These are phyloP conservation scores for Cinchona pubescens DNA, from an alignment of 257 asterid genomes.

Conservation along the genomic window DNA sequence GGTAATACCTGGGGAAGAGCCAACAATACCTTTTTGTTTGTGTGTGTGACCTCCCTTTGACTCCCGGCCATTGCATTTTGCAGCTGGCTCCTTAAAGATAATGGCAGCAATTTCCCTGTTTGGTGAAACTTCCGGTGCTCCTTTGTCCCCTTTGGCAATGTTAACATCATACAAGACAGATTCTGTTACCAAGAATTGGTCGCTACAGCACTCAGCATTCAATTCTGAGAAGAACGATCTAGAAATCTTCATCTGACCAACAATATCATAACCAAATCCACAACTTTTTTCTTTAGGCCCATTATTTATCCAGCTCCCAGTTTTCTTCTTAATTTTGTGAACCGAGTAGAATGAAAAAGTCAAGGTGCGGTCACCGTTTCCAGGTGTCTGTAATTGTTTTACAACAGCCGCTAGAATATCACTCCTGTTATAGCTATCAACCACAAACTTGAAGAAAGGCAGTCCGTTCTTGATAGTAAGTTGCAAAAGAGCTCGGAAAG, in stretches of 20 bases:
- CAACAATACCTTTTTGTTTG: slow-evolving; percentile 22
- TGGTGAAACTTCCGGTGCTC: slow-evolving; percentile 40
- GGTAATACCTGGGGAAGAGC: slow-evolving; percentile 12
- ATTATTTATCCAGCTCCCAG: slow-evolving; percentile 72
- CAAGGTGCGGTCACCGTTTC: slow-evolving; percentile 48
- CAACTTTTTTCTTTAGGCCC: slow-evolving; percentile 61
- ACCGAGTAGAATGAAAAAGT: slow-evolving; percentile 67
- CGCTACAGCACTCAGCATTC: slow-evolving; percentile 16
- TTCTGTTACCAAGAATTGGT: slow-evolving; percentile 42
- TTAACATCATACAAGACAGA: slow-evolving; percentile 59
- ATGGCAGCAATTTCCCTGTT: slow-evolving; percentile 74
- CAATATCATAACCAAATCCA: slow-evolving; percentile 52
- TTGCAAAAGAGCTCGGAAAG: slow-evolving; percentile 69
- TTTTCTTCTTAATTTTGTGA: slow-evolving; percentile 66
- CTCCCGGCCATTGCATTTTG: slow-evolving; percentile 18
- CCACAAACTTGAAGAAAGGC: slow-evolving; percentile 74
- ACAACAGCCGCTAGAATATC: slow-evolving; percentile 77
- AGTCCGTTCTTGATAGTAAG: slow-evolving; percentile 63
- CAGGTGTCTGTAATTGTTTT: slow-evolving; percentile 49
- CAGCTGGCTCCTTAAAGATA: slow-evolving; percentile 38
- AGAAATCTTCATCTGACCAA: slow-evolving; percentile 79
- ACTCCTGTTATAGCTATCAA: slow-evolving; percentile 59
- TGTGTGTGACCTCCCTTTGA: slow-evolving; percentile 9
- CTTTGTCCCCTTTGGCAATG: slow-evolving; percentile 42
- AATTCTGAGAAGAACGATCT: slow-evolving; percentile 24